A percentile compares a stretch with the other conserved stretches of the same genome.
Conservation (phyloP, 2,329 filamentous ascomycete species). For the Penicillium sp. region DNA sequence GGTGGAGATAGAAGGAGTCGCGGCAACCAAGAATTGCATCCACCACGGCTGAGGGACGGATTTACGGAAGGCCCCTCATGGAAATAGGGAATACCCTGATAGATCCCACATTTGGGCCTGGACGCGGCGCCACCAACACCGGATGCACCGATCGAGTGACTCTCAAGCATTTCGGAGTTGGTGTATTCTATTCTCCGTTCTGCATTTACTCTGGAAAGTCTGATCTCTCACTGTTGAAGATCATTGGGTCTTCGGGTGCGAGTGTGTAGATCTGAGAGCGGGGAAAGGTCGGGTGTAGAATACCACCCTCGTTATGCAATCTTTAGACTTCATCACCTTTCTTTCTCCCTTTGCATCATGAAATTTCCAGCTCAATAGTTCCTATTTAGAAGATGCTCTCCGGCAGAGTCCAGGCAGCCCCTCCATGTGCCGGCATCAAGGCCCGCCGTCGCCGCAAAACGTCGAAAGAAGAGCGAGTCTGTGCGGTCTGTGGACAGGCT, state of each 20-base stretch:
- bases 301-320: background rate
- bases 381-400: background rate
- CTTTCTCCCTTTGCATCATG: background rate
- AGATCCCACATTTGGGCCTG: slow-evolving; percentile 6
- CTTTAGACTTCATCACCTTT: background rate
- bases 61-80: background rate
- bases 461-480: slow-evolving; percentile 17
- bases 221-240: background rate
- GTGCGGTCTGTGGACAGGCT: slow-evolving; percentile 12
- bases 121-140: background rate
- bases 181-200: background rate
- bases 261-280: background rate
- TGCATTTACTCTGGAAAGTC: background rate
- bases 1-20: slow-evolving; percentile 11
- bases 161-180: background rate
- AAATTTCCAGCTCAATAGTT: background rate
- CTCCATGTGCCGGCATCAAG: background rate
- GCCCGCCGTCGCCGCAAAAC: slow-evolving; percentile 15
- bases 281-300: background rate
- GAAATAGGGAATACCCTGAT: too few species aligned
- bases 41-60: slow-evolving; percentile 1
- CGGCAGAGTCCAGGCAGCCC: background rate
- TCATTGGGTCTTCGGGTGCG: background rate
- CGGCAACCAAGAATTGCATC: slow-evolving; percentile 10
- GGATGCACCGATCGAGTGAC: background rate